Percentiles rank a stretch among this genome's conserved stretches.
phyloP scores from a whole-genome alignment of 2,329 filamentous ascomycete genomes.

The Hansfordia pulvinata region DNA sequence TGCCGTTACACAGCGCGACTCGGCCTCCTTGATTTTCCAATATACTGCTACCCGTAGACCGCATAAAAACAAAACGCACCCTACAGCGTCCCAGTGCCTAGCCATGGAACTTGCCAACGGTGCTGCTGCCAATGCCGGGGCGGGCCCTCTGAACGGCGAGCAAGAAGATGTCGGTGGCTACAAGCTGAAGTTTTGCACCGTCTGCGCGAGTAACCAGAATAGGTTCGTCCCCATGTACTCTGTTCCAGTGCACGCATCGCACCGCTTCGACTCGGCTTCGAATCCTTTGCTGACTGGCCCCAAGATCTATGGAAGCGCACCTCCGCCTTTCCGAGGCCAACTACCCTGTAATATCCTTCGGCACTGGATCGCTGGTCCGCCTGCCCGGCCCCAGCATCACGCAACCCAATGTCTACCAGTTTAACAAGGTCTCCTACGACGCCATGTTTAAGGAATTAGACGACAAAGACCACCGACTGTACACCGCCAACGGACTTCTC shows the following conservation, averaged over 20 bases:
- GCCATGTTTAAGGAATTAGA: conserved; percentile 88
- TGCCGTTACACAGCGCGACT: no score
- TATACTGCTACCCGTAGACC: no score
- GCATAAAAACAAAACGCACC: no score
- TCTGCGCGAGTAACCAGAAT: conserved; percentile 98
- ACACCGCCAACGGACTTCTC: conserved; percentile 81
- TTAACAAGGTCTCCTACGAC: conserved; percentile 93
- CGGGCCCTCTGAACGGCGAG: conserved; percentile 25
- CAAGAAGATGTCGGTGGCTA: conserved; percentile 45
- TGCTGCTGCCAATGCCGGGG: conserved; percentile 11
- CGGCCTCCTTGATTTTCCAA: no score
- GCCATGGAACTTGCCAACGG: conserved; percentile 30
- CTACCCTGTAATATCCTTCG: conserved; percentile 96
- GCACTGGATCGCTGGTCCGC: conserved; percentile 87
- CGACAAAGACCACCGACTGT: conserved; percentile 73
- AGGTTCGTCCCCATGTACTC: conserved; percentile 38
- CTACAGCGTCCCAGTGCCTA: no score
- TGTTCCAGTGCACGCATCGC: neutral
- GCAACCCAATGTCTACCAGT: conserved; percentile 94
- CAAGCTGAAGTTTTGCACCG: conserved; percentile 93
- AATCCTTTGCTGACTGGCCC: conserved; percentile 7
- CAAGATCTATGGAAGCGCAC: conserved; percentile 96
- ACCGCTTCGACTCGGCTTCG: no score
- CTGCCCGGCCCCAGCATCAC: conserved; percentile 82
- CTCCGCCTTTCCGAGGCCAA: conserved; percentile 72